phyloP scores from a whole-genome alignment of 768 basidiomycete species.

The Tulasnella sp. region DNA sequence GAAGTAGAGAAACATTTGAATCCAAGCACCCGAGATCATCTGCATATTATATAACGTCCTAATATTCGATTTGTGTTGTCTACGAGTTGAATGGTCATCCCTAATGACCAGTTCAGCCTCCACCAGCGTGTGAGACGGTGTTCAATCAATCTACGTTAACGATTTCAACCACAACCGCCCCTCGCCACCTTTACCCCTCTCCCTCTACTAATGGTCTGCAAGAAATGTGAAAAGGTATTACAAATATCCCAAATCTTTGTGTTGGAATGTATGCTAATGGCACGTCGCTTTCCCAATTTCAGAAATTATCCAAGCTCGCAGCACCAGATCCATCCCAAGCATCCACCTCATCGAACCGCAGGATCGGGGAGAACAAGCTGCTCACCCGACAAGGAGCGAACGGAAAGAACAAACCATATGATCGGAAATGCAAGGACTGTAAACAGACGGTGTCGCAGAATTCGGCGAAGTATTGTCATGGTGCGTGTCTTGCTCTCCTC shows the following conservation, averaged over 20 bases:
- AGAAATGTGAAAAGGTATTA: constrained; percentile 68
- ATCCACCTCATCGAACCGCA: constrained; percentile 61
- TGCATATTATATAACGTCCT: too few species aligned
- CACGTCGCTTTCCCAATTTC: background rate
- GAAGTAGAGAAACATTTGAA: too few species aligned
- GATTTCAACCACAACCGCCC: constrained; percentile 7
- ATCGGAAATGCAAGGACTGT: constrained; percentile 79
- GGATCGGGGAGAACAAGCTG: constrained; percentile 78
- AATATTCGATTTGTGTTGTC: too few species aligned
- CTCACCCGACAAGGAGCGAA: constrained; percentile 43
- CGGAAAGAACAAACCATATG: constrained; percentile 79
- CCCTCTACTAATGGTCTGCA: constrained; percentile 58
- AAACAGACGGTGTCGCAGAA: constrained; percentile 79
- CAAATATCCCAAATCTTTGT: background rate
- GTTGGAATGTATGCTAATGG: constrained; percentile 21
- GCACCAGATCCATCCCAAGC: constrained; percentile 81
- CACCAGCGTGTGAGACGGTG: too few species aligned
- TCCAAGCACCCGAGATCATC: too few species aligned
- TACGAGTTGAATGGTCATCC: too few species aligned
- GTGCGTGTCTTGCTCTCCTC: constrained; percentile 29
- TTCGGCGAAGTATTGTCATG: constrained; percentile 81
- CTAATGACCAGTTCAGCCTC: too few species aligned
- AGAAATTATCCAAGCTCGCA: constrained; percentile 88
- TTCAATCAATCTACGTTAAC: too few species aligned
- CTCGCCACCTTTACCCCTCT: background rate